These are phyloP conservation scores for Cicer chorassanicum DNA, from an alignment of 306 rosid genomes.

Conservation along the genomic window DNA sequence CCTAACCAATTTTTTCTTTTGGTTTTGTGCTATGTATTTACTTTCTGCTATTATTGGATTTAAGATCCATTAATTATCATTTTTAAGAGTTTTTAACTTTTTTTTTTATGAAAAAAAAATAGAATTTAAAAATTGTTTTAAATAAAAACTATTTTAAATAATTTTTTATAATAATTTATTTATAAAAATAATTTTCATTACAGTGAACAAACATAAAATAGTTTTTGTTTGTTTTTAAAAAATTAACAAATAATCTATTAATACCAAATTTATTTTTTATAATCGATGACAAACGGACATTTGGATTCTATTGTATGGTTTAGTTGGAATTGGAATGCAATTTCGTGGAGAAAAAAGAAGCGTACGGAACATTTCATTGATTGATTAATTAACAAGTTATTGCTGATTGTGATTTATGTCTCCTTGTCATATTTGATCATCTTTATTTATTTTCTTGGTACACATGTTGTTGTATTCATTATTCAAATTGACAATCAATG, in stretches of 20 bases:
- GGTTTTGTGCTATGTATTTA: not conserved
- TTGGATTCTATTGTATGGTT: constrained; percentile 14
- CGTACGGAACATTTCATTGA: constrained; percentile 33
- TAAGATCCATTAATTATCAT: not conserved
- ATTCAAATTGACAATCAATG: constrained; percentile 23
- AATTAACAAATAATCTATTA: no score
- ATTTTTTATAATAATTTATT: no score
- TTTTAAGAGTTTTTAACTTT: no score
- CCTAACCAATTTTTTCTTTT: constrained; percentile 26
- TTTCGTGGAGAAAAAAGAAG: not conserved
- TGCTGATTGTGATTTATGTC: constrained; percentile 36
- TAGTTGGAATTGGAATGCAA: constrained; percentile 41
- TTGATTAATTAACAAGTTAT: constrained; percentile 41
- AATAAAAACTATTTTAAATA: no score
- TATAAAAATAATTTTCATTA: no score
- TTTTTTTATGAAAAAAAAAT: no score
- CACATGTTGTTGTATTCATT: constrained; percentile 1
- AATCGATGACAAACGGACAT: not conserved
- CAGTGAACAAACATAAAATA: no score
- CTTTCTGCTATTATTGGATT: not conserved
- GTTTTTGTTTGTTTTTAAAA: no score
- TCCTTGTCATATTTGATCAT: constrained; percentile 35
- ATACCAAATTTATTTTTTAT: no score
- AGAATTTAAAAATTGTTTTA: no score
- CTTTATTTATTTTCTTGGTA: constrained; percentile 13